Percentiles rank a stretch among this genome's conserved stretches.
phyloP scores from a whole-genome alignment of 805 yeast species.

The Candida ulmi region DNA sequence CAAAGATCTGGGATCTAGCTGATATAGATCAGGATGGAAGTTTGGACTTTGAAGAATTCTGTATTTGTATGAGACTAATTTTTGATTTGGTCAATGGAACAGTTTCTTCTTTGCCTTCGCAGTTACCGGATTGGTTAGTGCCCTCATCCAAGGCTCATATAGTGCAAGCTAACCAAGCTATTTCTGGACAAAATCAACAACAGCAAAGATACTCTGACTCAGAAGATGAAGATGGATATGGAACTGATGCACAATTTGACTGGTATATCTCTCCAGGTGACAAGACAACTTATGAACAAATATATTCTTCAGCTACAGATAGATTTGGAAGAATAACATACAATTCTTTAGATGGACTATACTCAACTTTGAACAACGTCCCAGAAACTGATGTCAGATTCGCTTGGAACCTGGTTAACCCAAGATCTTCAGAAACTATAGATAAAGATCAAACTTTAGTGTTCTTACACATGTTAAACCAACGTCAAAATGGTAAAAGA shows the following conservation, averaged over 20 bases:
- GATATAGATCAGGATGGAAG: slow-evolving; percentile 91
- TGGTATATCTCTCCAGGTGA: slow-evolving; percentile 97
- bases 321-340: slow-evolving; percentile 74
- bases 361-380: slow-evolving; percentile 60
- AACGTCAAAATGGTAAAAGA: slow-evolving; percentile 76
- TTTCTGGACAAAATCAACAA: slow-evolving; percentile 7
- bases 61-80: slow-evolving; percentile 93
- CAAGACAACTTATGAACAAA: slow-evolving; percentile 66
- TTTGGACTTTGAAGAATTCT: slow-evolving; percentile 95
- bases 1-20: slow-evolving; percentile 83
- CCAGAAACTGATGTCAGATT: slow-evolving; percentile 81
- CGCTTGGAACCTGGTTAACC: slow-evolving; percentile 95
- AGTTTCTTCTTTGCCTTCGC: slow-evolving; percentile 53
- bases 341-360: slow-evolving; percentile 63
- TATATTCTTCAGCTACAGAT: slow-evolving; percentile 72
- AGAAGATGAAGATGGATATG: slow-evolving; percentile 38
- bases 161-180: slow-evolving; percentile 75
- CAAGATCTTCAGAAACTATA: slow-evolving; percentile 78
- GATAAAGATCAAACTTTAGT: slow-evolving; percentile 92
- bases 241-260: slow-evolving; percentile 47
- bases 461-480: slow-evolving; percentile 85
- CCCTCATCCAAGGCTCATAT: slow-evolving; percentile 86
- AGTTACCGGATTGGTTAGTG: slow-evolving; percentile 85
- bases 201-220: slow-evolving; percentile 44
- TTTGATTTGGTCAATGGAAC: slow-evolving; percentile 85